These are phyloP conservation scores for Stramenopiles sp. DNA, from an alignment of 352 stramenopile species.

Conservation along the genomic window DNA sequence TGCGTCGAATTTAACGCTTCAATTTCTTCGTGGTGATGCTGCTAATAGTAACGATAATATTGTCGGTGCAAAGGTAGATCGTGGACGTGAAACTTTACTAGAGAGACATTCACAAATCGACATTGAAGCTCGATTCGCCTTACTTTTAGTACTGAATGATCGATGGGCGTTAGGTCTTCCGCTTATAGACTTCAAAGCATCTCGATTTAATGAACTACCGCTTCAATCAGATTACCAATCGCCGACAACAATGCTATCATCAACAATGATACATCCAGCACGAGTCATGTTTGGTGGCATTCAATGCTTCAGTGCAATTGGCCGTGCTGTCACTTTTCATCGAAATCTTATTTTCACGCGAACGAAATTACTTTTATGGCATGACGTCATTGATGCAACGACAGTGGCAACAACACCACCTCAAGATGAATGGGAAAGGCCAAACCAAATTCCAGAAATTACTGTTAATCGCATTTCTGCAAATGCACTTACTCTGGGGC, in stretches of 20 bases:
- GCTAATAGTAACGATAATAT: too few relatives aligned
- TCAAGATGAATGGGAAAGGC: constrained; percentile 91
- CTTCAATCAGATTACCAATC: too few relatives aligned
- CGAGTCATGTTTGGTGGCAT: too few relatives aligned
- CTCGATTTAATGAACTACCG: too few relatives aligned
- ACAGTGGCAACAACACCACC: constrained; percentile 75
- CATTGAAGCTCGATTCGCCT: constrained; percentile 13
- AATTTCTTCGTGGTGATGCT: too few relatives aligned
- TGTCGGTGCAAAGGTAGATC: not conserved
- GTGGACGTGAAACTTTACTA: not conserved
- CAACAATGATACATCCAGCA: not conserved
- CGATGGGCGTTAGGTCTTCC: constrained; percentile 12
- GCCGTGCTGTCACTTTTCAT: constrained; percentile 1
- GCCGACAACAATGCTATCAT: not conserved
- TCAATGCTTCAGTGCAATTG: not conserved
- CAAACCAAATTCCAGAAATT: constrained; percentile 80
- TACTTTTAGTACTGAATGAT: constrained; percentile 14
- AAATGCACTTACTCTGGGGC: constrained; percentile 12
- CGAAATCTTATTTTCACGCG: constrained; percentile 28
- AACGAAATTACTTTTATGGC: constrained; percentile 63
- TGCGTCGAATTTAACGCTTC: constrained; percentile 12
- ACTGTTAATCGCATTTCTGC: constrained; percentile 81
- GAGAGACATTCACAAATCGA: too few relatives aligned
- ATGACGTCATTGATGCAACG: constrained; percentile 58
- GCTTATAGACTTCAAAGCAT: constrained; percentile 13